Percentiles rank a stretch among this genome's conserved stretches.
Evolutionary conservation across 2,329 filamentous ascomycete genomes (phyloP).

Genomic region (Claviceps capensis): DNA sequence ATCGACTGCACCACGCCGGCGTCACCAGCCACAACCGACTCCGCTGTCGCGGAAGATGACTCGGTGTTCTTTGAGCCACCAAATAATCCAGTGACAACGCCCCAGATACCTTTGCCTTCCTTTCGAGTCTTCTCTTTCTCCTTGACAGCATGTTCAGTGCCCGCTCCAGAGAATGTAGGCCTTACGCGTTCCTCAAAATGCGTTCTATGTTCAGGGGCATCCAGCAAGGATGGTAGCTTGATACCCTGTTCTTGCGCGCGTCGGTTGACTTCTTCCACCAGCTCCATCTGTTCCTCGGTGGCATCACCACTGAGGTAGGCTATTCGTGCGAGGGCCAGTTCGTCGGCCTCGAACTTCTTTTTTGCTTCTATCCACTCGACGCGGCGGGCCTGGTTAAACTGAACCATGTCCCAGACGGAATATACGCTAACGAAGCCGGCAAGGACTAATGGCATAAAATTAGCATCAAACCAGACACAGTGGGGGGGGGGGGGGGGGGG

Average conservation of each 20-base stretch:
- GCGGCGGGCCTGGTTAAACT: conserved; percentile 46
- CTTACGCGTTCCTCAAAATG: conserved; percentile 22
- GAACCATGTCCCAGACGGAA: conserved; percentile 48
- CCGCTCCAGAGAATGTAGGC: conserved; percentile 15
- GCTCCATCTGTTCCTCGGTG: conserved; percentile 38
- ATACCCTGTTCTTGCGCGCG: conserved; percentile 30
- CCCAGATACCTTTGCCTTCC: conserved; percentile 23
- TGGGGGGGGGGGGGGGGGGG: neutral
- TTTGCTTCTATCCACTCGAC: conserved; percentile 44
- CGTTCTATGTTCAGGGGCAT: conserved; percentile 26
- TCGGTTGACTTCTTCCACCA: conserved; percentile 43
- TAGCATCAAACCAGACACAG: neutral
- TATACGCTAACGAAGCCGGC: conserved; percentile 43
- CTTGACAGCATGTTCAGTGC: conserved; percentile 5
- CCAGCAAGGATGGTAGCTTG: conserved; percentile 38
- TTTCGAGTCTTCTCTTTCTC: conserved; percentile 7
- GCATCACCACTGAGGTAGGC: conserved; percentile 47
- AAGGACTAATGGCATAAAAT: conserved; percentile 25
- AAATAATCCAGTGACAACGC: conserved; percentile 19
- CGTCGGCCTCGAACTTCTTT: conserved; percentile 38
- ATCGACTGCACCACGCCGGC: conserved; percentile 13
- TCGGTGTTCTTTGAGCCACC: conserved; percentile 8
- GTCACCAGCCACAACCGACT: conserved; percentile 5
- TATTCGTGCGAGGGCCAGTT: conserved; percentile 41
- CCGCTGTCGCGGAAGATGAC: conserved; percentile 9